Percentiles rank a stretch among this genome's conserved stretches.
Conservation (phyloP, 2,329 filamentous ascomycete genomes). For the Aspergillus unguis region DNA sequence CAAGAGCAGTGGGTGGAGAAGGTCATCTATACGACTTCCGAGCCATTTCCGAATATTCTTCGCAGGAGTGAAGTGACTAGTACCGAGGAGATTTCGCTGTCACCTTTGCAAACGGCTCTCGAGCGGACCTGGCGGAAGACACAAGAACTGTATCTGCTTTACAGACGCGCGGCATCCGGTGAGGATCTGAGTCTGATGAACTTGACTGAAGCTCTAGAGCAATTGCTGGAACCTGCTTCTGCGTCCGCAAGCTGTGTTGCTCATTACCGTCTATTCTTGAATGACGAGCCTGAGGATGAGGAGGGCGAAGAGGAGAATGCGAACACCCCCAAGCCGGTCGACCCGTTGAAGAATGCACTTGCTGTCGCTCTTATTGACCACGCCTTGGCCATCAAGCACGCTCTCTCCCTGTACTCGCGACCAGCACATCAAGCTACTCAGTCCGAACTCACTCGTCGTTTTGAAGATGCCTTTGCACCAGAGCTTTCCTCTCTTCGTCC, state of each 20-base stretch:
- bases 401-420: conserved; percentile 65
- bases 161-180: conserved; percentile 69
- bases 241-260: conserved; percentile 72
- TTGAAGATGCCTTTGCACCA: conserved; percentile 51
- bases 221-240: conserved; percentile 73
- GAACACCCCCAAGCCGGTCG: conserved; percentile 47
- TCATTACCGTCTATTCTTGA: conserved; percentile 71
- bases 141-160: conserved; percentile 72
- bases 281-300: conserved; percentile 43
- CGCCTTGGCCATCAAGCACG: conserved; percentile 80
- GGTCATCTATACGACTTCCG: conserved; percentile 74
- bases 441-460: conserved; percentile 36
- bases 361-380: conserved; percentile 85
- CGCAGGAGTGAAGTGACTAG: conserved; percentile 79
- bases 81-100: conserved; percentile 63
- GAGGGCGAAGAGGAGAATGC: conserved; percentile 36
- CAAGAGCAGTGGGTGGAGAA: conserved; percentile 79
- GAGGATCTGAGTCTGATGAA: conserved; percentile 67
- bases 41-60: conserved; percentile 86
- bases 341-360: conserved; percentile 70
- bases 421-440: conserved; percentile 52
- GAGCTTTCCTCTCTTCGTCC: conserved; percentile 63
- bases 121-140: conserved; percentile 91
- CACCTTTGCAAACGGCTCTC: conserved; percentile 79
- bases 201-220: conserved; percentile 70